These are phyloP conservation scores for Xanthoceras sorbifolium DNA, from an alignment of 345 rosid species.

Conservation along the genomic window DNA sequence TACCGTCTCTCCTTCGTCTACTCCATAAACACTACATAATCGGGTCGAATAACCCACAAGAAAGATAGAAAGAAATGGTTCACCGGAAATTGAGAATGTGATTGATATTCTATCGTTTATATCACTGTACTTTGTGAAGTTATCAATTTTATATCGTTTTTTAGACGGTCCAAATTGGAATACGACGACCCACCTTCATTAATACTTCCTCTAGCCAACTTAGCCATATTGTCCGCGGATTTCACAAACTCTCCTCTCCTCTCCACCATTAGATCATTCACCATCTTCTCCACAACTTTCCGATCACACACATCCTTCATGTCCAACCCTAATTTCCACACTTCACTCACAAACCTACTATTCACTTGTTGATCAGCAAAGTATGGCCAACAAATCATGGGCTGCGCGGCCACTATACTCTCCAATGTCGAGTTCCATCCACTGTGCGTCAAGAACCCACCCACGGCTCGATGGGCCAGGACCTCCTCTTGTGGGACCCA, in stretches of 20 bases:
- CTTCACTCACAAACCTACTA: slow-evolving; percentile 40
- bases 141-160: slow-evolving; percentile 34
- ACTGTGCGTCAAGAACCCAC: slow-evolving; percentile 45
- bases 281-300: slow-evolving; percentile 42
- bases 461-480: slow-evolving; percentile 35
- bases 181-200: slow-evolving; percentile 43
- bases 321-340: slow-evolving; percentile 49
- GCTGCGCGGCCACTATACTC: slow-evolving; percentile 39
- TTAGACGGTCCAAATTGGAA: slow-evolving; percentile 31
- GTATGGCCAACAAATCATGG: slow-evolving; percentile 55
- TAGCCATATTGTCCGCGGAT: slow-evolving; percentile 29
- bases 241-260: slow-evolving; percentile 35
- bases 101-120: no score
- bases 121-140: neutral
- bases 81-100: no score
- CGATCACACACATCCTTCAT: slow-evolving; percentile 53
- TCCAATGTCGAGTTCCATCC: slow-evolving; percentile 68
- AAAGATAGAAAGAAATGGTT: no score
- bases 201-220: slow-evolving; percentile 27
- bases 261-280: slow-evolving; percentile 45
- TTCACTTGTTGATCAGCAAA: slow-evolving; percentile 46
- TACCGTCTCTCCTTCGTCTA: no score
- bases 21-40: no score
- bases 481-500: slow-evolving; percentile 58
- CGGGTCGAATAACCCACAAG: no score